Conservation (phyloP, 441 rosid species). For the Populus hybrid region DNA sequence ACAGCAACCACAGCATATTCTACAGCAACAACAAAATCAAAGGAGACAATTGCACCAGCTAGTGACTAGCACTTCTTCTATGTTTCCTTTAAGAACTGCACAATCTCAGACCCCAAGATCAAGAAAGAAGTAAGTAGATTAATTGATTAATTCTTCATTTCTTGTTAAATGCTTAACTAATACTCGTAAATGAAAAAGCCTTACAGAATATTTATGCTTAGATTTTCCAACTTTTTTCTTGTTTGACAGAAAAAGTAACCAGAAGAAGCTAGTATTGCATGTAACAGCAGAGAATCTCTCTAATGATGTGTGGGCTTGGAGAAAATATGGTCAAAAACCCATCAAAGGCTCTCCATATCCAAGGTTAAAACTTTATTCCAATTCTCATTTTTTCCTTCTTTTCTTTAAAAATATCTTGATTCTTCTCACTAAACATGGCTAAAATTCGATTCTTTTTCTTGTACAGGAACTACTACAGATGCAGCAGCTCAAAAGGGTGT, state of each 20-base stretch:
- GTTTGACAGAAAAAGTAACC: conserved; percentile 53
- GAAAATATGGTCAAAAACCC: conserved; percentile 95
- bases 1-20: neutral
- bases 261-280: conserved; percentile 61
- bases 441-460: neutral
- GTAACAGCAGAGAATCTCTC: conserved; percentile 71
- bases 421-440: neutral
- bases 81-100: conserved; percentile 15
- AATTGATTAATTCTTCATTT: neutral
- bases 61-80: neutral
- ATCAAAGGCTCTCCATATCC: conserved; percentile 94
- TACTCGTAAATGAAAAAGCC: neutral
- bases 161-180: neutral
- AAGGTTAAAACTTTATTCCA: conserved; percentile 37
- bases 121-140: conserved; percentile 56
- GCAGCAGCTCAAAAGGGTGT: conserved; percentile 88
- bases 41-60: conserved; percentile 16
- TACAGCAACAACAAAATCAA: conserved; percentile 8
- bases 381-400: neutral
- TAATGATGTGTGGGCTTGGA: conserved; percentile 92
- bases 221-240: neutral
- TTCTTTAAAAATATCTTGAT: neutral
- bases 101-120: conserved; percentile 26
- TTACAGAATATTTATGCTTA: neutral
- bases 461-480: conserved; percentile 79